Percentiles rank a stretch among this genome's conserved stretches.
Conservation (phyloP, 2,329 filamentous ascomycete species). For the Nemania diffusa region DNA sequence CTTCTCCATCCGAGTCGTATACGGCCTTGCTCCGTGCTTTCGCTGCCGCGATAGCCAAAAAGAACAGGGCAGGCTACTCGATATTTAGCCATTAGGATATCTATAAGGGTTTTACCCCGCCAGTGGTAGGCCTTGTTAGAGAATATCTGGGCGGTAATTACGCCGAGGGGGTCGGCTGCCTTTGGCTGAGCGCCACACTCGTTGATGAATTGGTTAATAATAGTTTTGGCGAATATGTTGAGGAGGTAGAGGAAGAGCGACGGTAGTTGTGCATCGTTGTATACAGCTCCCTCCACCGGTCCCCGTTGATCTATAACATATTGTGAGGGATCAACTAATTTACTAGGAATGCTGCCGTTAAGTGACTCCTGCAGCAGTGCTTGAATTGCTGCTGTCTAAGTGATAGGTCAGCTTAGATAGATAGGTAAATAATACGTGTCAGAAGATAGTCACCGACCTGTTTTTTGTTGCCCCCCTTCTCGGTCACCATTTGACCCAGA, state of each 20-base stretch:
- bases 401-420: conserved; percentile 24
- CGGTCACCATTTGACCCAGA: conserved; percentile 77
- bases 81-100: conserved; percentile 89
- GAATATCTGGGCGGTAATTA: conserved; percentile 79
- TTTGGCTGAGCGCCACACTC: conserved; percentile 72
- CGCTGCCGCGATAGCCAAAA: conserved; percentile 82
- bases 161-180: conserved; percentile 81
- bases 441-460: conserved; percentile 57
- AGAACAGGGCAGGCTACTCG: conserved; percentile 83
- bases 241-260: conserved; percentile 78
- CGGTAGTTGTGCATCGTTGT: conserved; percentile 67
- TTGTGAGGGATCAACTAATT: conserved; percentile 63
- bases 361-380: conserved; percentile 64
- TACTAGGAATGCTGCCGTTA: conserved; percentile 62
- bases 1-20: conserved; percentile 78
- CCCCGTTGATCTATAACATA: conserved; percentile 62
- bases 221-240: conserved; percentile 78
- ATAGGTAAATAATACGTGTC: not conserved
- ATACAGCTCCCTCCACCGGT: conserved; percentile 59
- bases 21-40: conserved; percentile 76
- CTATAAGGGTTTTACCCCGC: conserved; percentile 75
- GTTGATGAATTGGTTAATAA: conserved; percentile 75
- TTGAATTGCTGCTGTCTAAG: conserved; percentile 61
- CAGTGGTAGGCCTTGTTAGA: conserved; percentile 73
- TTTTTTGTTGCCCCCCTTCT: conserved; percentile 68